Conservation (phyloP, 1,139 yeast genomes). For the Geotrichum australiense region DNA sequence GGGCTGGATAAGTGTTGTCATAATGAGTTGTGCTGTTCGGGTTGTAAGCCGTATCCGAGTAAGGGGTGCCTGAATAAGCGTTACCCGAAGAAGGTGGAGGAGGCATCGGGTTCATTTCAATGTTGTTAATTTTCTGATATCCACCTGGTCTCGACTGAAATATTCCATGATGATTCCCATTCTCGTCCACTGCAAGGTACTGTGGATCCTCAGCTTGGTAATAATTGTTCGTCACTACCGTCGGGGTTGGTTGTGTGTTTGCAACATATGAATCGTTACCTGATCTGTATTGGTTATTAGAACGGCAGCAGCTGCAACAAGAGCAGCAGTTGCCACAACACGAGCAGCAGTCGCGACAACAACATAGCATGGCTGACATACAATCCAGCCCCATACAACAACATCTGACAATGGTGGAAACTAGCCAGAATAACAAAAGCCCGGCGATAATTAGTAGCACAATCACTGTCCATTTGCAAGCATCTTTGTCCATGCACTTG, state of each 20-base stretch:
- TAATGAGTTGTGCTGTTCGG: slow-evolving; percentile 7
- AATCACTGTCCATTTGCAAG: slow-evolving; percentile 71
- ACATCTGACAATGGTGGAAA: slow-evolving; percentile 39
- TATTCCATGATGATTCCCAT: not conserved
- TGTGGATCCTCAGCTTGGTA: slow-evolving; percentile 6
- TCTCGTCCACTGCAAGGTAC: slow-evolving; percentile 5
- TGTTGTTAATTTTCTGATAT: slow-evolving; percentile 10
- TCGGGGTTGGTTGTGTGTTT: slow-evolving; percentile 1
- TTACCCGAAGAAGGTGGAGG: slow-evolving; percentile 2
- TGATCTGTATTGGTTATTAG: not conserved
- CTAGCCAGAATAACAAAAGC: slow-evolving; percentile 34
- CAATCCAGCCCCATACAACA: slow-evolving; percentile 38
- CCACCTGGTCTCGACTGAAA: slow-evolving; percentile 4
- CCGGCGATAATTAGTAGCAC: slow-evolving; percentile 61
- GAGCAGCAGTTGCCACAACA: slow-evolving; percentile 13
- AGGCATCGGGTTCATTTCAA: slow-evolving; percentile 10
- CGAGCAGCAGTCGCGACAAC: slow-evolving; percentile 26
- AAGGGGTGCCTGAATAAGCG: not conserved
- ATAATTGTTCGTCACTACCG: slow-evolving; percentile 10
- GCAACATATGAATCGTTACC: slow-evolving; percentile 8
- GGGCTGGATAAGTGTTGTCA: slow-evolving; percentile 4
- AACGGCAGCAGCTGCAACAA: slow-evolving; percentile 1
- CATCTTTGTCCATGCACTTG: slow-evolving; percentile 68
- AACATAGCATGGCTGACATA: slow-evolving; percentile 39
- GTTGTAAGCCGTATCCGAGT: slow-evolving; percentile 10